Conservation (phyloP, 1,284 basidiomycete species). For the Austroboletus niveus region DNA sequence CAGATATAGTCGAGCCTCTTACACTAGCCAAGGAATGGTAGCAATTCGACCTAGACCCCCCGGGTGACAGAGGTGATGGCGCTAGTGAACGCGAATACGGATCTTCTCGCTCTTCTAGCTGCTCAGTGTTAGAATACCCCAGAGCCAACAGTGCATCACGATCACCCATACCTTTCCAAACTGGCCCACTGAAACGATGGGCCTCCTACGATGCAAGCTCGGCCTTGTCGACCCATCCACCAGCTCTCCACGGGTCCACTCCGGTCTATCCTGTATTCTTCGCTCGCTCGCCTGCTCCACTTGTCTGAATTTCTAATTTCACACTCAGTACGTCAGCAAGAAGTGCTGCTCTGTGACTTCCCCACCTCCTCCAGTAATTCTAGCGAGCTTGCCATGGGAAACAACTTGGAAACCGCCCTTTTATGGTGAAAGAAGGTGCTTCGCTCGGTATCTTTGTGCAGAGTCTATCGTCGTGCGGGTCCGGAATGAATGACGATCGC, state of each 20-base stretch:
- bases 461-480: neutral
- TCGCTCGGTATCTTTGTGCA: neutral
- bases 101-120: constrained; percentile 21
- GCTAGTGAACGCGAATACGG: constrained; percentile 27
- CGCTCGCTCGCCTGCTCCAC: constrained; percentile 54
- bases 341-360: neutral
- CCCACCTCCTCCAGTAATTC: constrained; percentile 45
- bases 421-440: neutral
- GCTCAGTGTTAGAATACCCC: constrained; percentile 3
- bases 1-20: constrained; percentile 15
- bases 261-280: constrained; percentile 38
- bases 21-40: constrained; percentile 51
- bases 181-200: constrained; percentile 51
- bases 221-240: constrained; percentile 19
- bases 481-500: neutral
- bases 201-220: constrained; percentile 36
- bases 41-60: constrained; percentile 45
- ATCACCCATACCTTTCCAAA: constrained; percentile 47
- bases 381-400: constrained; percentile 25
- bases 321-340: neutral
- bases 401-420: neutral
- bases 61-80: constrained; percentile 34
- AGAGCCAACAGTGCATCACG: neutral
- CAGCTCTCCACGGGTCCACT: constrained; percentile 16
- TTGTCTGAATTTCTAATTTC: constrained; percentile 48